phyloP scores from a whole-genome alignment of 495 filamentous ascomycete species.

The Trypethelium eluteriae region DNA sequence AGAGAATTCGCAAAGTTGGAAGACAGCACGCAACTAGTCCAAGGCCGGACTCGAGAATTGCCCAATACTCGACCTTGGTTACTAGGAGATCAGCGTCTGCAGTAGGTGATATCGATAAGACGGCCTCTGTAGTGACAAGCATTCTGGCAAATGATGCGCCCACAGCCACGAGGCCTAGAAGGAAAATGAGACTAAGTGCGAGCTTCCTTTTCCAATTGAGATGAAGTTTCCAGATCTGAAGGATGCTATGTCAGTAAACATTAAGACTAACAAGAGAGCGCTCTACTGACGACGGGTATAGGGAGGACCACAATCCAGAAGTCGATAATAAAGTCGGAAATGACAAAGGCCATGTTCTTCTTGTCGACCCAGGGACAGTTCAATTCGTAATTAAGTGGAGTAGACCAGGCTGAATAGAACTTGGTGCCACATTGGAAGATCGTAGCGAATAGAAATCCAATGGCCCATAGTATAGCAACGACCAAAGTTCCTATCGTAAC shows the following conservation, averaged over 20 bases:
- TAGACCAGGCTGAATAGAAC: neutral
- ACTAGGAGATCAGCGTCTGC: neutral
- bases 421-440: constrained; percentile 3
- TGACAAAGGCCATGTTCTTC: constrained; percentile 3
- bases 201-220: neutral
- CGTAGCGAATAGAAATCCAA: constrained; percentile 1
- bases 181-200: neutral
- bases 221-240: constrained; percentile 7
- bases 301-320: constrained; percentile 1
- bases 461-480: neutral
- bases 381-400: neutral
- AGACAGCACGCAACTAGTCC: constrained; percentile 3
- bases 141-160: constrained; percentile 5
- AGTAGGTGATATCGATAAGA: neutral
- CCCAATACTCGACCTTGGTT: neutral
- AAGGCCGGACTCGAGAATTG: constrained; percentile 1
- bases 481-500: neutral
- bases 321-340: constrained; percentile 3
- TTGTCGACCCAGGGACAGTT: neutral
- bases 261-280: neutral
- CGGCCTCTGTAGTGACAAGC: neutral
- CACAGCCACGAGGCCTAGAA: neutral
- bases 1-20: neutral
- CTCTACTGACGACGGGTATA: neutral
- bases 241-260: neutral